Percentiles rank a stretch among this genome's conserved stretches.
Evolutionary conservation across 768 basidiomycete genomes (phyloP).

Genomic region (Mycena metata): DNA sequence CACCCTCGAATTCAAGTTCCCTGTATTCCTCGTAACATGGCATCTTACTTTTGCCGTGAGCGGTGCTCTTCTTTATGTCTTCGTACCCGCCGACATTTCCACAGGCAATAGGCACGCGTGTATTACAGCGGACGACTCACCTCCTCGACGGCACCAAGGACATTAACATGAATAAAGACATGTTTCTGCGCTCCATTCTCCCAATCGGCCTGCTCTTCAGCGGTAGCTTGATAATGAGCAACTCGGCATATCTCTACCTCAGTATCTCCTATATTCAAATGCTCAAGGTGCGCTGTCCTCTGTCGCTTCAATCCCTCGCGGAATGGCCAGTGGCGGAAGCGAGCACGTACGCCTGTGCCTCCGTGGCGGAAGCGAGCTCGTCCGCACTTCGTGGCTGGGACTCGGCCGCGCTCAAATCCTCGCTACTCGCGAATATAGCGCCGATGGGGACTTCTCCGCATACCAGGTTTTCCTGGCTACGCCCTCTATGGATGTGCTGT

Average conservation of each 20-base stretch:
- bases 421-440: no score
- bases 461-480: no score
- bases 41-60: slow-evolving; percentile 61
- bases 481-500: no score
- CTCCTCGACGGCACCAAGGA: slow-evolving; percentile 86
- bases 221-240: slow-evolving; percentile 80
- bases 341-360: no score
- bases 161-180: slow-evolving; percentile 81
- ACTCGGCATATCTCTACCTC: slow-evolving; percentile 95
- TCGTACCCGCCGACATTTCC: slow-evolving; percentile 87
- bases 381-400: no score
- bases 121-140: slow-evolving; percentile 84
- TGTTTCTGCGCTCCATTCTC: slow-evolving; percentile 88
- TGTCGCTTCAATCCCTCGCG: no score
- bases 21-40: slow-evolving; percentile 94
- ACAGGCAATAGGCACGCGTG: slow-evolving; percentile 76
- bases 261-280: slow-evolving; percentile 97
- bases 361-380: no score
- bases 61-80: slow-evolving; percentile 89
- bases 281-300: slow-evolving; percentile 75
- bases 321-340: no score
- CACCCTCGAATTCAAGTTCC: slow-evolving; percentile 85
- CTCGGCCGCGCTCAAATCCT: no score
- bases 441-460: no score
- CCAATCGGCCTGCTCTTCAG: slow-evolving; percentile 96